phyloP scores from a whole-genome alignment of 179 eudicot genomes.

The Sideroxylon spinosum region DNA sequence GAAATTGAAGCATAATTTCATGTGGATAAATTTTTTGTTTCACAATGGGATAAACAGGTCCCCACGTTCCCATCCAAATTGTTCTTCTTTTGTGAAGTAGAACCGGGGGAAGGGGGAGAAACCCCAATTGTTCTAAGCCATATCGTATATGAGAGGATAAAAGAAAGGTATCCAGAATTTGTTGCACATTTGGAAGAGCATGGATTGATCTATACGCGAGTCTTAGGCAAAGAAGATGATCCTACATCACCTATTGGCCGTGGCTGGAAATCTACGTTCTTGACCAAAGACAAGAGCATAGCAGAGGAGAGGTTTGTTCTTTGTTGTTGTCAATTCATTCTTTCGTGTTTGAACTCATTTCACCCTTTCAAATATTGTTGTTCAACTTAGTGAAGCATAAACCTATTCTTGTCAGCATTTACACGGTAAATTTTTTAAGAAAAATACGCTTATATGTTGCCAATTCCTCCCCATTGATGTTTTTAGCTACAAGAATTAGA shows the following conservation, averaged over 20 bases:
- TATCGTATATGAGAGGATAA: slow-evolving; percentile 72
- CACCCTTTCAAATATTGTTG: neutral
- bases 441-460: too few species aligned
- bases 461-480: too few species aligned
- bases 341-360: neutral
- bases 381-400: neutral
- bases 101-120: slow-evolving; percentile 80
- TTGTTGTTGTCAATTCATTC: neutral
- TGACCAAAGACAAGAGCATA: slow-evolving; percentile 57
- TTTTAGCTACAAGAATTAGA: too few species aligned
- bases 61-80: slow-evolving; percentile 78
- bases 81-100: slow-evolving; percentile 90
- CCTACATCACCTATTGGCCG: slow-evolving; percentile 77
- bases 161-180: slow-evolving; percentile 63
- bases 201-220: slow-evolving; percentile 70
- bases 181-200: slow-evolving; percentile 62
- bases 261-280: slow-evolving; percentile 87
- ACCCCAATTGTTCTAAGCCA: slow-evolving; percentile 94
- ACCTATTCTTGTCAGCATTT: neutral
- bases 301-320: slow-evolving; percentile 70
- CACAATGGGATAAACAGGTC: slow-evolving; percentile 35
- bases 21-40: too few species aligned
- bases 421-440: too few species aligned
- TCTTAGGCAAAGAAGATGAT: slow-evolving; percentile 80
- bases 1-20: too few species aligned